Conservation (phyloP, 2,329 filamentous ascomycete species). For the Nemania sp. region DNA sequence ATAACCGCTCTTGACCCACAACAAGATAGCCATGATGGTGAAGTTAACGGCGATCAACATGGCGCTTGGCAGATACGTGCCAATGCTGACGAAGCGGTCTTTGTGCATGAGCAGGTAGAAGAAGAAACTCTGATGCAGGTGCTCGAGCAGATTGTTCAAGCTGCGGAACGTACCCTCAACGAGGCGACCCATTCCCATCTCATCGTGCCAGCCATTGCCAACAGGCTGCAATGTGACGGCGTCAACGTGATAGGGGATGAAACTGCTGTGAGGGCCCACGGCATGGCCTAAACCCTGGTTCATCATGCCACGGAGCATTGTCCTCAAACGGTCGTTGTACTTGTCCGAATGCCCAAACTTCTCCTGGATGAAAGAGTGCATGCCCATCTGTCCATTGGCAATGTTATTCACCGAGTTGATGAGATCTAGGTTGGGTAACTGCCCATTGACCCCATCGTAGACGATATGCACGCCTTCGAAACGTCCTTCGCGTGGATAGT, state of each 20-base stretch:
- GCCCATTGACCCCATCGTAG: constrained; percentile 96
- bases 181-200: constrained; percentile 92
- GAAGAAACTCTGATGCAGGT: constrained; percentile 99
- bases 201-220: constrained; percentile 94
- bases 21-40: constrained; percentile 90
- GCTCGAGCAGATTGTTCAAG: constrained; percentile 95
- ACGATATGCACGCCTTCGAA: constrained; percentile 92
- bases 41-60: constrained; percentile 97
- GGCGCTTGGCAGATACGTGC: constrained; percentile 96
- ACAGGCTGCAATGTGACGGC: constrained; percentile 92
- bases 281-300: constrained; percentile 90
- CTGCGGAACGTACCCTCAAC: constrained; percentile 93
- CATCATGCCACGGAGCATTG: constrained; percentile 92
- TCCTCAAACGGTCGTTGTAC: constrained; percentile 85
- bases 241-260: constrained; percentile 98
- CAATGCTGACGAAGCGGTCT: constrained; percentile 96
- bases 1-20: constrained; percentile 92
- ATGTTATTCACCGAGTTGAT: constrained; percentile 94
- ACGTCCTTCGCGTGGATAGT: constrained; percentile 85
- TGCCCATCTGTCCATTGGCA: constrained; percentile 91
- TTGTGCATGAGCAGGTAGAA: constrained; percentile 95
- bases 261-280: constrained; percentile 91
- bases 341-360: constrained; percentile 82
- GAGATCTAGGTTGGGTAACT: constrained; percentile 93
- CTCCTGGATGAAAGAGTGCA: constrained; percentile 83